These are phyloP conservation scores for Trichoderma sp. DNA, from an alignment of 2,329 filamentous ascomycete genomes.

Conservation along the genomic window DNA sequence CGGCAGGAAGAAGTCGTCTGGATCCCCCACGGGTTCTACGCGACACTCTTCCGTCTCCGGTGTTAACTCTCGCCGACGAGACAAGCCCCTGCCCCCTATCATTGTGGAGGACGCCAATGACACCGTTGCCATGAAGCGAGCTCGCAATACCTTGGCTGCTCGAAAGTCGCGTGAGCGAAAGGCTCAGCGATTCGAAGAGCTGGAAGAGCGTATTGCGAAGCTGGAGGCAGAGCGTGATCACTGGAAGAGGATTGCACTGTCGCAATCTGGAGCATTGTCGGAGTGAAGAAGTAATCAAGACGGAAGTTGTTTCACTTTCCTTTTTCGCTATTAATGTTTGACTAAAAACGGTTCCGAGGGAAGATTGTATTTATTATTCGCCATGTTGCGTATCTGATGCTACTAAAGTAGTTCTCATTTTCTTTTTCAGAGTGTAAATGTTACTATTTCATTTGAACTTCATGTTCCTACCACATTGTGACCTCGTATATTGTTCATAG, in stretches of 20 bases:
- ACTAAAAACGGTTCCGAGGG: constrained; percentile 17
- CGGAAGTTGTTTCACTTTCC: constrained; percentile 21
- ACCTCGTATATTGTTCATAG: not conserved
- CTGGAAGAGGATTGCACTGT: constrained; percentile 61
- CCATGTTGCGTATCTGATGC: not conserved
- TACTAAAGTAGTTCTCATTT: not conserved
- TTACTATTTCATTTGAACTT: not conserved
- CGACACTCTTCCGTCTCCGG: constrained; percentile 71
- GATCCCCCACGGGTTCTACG: constrained; percentile 43
- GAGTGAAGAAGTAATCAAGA: constrained; percentile 20
- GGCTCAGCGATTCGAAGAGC: constrained; percentile 70
- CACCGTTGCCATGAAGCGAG: constrained; percentile 83
- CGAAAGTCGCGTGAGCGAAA: constrained; percentile 91
- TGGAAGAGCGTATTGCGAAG: constrained; percentile 73
- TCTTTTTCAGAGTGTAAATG: not conserved
- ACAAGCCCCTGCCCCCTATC: constrained; percentile 80
- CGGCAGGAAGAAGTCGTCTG: constrained; percentile 49
- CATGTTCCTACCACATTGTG: not conserved
- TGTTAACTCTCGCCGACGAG: constrained; percentile 71
- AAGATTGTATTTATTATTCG: constrained; percentile 12
- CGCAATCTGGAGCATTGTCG: constrained; percentile 35
- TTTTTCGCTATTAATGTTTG: constrained; percentile 19
- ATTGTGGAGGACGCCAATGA: constrained; percentile 73
- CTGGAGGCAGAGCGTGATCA: constrained; percentile 66
- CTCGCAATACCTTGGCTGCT: constrained; percentile 88